phyloP scores from a whole-genome alignment of 441 rosid genomes.

The Cnidoscolus chayamansa region DNA sequence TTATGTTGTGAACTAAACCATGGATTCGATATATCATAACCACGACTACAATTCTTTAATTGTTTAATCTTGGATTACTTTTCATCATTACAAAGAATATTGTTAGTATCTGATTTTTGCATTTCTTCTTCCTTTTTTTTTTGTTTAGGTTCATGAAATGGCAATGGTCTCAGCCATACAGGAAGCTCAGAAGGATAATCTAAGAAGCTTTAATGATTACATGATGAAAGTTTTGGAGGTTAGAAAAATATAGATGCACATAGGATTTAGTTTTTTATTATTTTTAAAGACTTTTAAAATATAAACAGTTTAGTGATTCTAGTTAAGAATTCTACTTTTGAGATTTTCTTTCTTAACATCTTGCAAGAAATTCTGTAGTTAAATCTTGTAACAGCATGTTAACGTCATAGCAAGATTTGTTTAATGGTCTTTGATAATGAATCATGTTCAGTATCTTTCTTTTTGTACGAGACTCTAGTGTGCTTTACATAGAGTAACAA shows the following conservation, averaged over 20 bases:
- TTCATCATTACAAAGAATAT: neutral
- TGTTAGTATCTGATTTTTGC: neutral
- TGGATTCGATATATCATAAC: neutral
- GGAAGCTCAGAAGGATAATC: constrained; percentile 91
- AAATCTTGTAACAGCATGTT: neutral
- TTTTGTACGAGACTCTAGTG: neutral
- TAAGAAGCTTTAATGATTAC: constrained; percentile 84
- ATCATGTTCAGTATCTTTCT: neutral
- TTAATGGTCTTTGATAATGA: constrained; percentile 1
- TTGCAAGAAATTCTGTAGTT: neutral
- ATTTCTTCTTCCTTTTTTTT: neutral
- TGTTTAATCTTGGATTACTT: neutral
- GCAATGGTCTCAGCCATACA: constrained; percentile 95
- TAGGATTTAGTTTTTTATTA: neutral
- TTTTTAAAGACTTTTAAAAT: neutral
- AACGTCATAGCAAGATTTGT: neutral
- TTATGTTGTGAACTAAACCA: constrained; percentile 1
- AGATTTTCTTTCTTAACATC: neutral
- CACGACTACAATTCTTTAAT: neutral
- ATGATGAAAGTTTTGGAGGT: constrained; percentile 95
- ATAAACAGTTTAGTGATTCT: neutral
- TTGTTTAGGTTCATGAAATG: constrained; percentile 85
- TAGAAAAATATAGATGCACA: constrained; percentile 24
- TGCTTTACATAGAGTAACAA: neutral
- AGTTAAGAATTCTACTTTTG: neutral